A percentile compares a stretch with the other conserved stretches of the same genome.
Conservation (phyloP, 148 eudicot genomes). For the Suaeda aralocaspica region DNA sequence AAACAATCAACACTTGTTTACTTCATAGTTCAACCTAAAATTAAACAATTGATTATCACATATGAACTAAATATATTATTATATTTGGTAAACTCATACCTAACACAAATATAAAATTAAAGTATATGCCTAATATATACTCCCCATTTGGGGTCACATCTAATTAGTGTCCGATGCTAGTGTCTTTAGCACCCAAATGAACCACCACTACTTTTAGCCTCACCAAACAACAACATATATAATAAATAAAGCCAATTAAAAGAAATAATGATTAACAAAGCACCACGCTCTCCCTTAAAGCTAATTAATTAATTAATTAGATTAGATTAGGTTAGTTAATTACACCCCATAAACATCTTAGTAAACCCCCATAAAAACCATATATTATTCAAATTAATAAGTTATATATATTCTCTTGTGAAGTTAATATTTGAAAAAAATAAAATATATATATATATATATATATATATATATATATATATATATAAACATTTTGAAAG, state of each 20-base stretch:
- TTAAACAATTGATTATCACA: not conserved
- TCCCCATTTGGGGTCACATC: not conserved
- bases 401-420: not conserved
- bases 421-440: not conserved
- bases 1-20: no score
- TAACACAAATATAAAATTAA: no score
- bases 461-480: no score
- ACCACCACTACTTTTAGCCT: not conserved
- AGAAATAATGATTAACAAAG: constrained; percentile 20
- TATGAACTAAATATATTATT: not conserved
- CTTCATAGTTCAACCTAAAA: no score
- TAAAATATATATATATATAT: no score
- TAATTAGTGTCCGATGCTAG: not conserved
- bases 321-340: no score
- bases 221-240: no score
- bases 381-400: not conserved
- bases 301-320: not conserved
- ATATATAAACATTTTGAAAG: not conserved
- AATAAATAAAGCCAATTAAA: not conserved
- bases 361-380: not conserved
- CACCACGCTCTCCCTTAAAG: constrained; percentile 18
- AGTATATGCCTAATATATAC: not conserved
- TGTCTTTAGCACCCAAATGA: not conserved
- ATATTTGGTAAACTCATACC: not conserved
- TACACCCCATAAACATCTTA: not conserved